Base-by-base conservation (phyloP, 768 basidiomycete species). In the Rhizopogon vesiculosus region DNA sequence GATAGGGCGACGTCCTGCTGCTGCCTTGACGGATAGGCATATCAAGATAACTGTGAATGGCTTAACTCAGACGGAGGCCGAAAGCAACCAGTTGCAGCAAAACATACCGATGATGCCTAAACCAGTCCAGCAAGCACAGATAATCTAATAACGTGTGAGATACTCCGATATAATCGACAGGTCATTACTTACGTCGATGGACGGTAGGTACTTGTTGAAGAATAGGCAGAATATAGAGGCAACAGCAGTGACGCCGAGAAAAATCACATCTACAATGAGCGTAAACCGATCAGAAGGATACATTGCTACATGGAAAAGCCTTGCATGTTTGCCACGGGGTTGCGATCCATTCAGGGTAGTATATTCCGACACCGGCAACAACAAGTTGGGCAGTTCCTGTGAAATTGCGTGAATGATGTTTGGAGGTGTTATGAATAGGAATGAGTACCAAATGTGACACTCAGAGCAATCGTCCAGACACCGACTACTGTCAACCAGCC, bases 401-500 rank as follows among this genome's bases (percentile, higher is more conserved):
- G 31, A 33, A 16, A 53, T 28, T 52, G 45, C 33, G 42, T 35
- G 29, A 15, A 4, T 35, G 38, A 6, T 18, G 13, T 42, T 16
- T 15, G 8, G 28, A 3, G 15, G 40, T 33, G 8, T 42, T 7
- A 53, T 12, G 19, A 38, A 39, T 43, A 38, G n/a, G 33, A 35
- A 31, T 1, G 33, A 39, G 19, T 55, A 66, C 82, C 83, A 62
- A 87, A 87, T 3, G 79, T 83, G 6, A 85, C 85, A 9, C 84
- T 85, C 39, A 86, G 62, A n/a, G 82, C 79, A 55, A 83, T 76
- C 0, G 81, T 87, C 84, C 85, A 87, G 13, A 85, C 82, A 25
- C 86, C 86, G 29, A 85, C 83, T 61, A 85, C 72, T 1, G 81
- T 83, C 16, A 87, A 68, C 86, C 86, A 88, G 6, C 86, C 85